Evolutionary conservation across 129 eudicot genomes (phyloP).

Genomic region (Sambucus nigra): DNA sequence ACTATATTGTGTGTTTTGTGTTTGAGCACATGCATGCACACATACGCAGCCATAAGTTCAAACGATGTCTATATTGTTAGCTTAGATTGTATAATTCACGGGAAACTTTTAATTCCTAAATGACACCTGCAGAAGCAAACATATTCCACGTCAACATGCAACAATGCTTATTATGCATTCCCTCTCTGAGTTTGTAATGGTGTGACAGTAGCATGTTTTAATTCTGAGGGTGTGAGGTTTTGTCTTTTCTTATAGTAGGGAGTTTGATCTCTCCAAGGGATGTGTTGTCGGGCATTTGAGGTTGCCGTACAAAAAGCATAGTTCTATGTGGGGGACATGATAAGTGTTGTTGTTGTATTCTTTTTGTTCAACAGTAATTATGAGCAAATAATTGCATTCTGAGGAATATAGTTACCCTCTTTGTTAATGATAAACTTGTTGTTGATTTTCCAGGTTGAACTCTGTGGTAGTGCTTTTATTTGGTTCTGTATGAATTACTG

Average conservation of each 20-base stretch:
- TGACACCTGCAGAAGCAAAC: background rate
- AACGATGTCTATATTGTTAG: background rate
- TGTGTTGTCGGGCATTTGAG: no score
- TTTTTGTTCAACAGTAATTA: background rate
- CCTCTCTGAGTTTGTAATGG: background rate
- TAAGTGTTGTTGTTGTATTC: background rate
- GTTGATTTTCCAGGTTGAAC: slow-evolving; percentile 27
- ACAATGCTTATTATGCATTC: background rate
- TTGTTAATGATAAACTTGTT: background rate
- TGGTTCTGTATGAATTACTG: slow-evolving; percentile 1
- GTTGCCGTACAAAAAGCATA: no score
- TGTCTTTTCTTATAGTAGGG: no score
- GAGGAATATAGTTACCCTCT: background rate
- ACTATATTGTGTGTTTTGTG: background rate
- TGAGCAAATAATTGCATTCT: background rate
- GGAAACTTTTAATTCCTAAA: background rate
- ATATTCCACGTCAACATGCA: background rate
- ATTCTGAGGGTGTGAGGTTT: background rate
- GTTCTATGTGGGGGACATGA: background rate
- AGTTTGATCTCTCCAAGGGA: no score
- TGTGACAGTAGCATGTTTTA: background rate
- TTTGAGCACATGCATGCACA: background rate
- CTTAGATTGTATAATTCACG: background rate
- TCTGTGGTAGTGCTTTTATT: background rate
- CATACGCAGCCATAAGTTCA: background rate